Evolutionary conservation across 768 basidiomycete genomes (phyloP), one percentile per base, ranked within the genome.

Genomic region (Kwoniella pini): DNA sequence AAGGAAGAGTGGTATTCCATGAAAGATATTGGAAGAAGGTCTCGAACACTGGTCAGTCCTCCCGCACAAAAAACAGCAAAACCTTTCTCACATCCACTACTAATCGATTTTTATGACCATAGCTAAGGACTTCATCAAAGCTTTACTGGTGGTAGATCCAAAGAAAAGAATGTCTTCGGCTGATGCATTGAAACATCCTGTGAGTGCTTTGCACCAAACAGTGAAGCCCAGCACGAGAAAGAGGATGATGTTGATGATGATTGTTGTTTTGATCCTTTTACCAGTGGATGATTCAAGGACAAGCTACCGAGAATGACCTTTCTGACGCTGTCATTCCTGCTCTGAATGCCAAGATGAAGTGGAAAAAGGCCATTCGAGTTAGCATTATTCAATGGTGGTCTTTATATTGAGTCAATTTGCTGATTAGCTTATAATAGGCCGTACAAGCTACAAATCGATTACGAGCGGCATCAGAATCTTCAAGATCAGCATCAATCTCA

Each of bases 21-120:
- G 90, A 93, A 27, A 83, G 86, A 31, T 99, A 93, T 64, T 99
- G 96, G 96, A 85, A 85, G 78, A 96, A 95, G 60, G 84, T 95
- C 38, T 90, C 89, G 1, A 72, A 81, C 2, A 84, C 87, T 79
- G 91, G 91, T 89, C 42, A 31, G 80, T 73, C 12, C 21, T 22
- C 24, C 13, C 43, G 15, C n/a, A 15, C 26, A 24, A 17, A 28
- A 10, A 2, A 9, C 15, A 15, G 55, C 45, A 31, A 9, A 44
- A 33, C 21, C 4, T 15, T 49, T 26, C 51, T 10, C 11, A n/a
- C n/a, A n/a, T n/a, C n/a, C n/a, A n/a, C n/a, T 7, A 5, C 12
- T 42, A 22, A 42, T n/a, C 27, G n/a, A 12, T 28, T 17, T n/a
- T 28, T 40, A 13, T 17, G 4, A 9, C 33, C 4, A 54, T 63